Conservation (phyloP, 306 rosid species). For the Pyrus bretschneideri region DNA sequence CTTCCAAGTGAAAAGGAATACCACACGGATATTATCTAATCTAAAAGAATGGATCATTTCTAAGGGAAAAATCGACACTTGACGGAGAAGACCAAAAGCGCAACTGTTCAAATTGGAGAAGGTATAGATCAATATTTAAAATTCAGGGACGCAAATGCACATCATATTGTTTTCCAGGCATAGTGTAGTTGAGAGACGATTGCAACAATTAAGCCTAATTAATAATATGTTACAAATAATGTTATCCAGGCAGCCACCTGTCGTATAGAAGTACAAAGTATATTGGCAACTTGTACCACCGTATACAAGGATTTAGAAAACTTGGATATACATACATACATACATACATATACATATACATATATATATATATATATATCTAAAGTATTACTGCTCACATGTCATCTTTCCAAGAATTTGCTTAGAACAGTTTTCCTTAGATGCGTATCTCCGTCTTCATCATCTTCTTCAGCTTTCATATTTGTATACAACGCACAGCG, state of each 20-base stretch:
- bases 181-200: too few species aligned
- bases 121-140: too few species aligned
- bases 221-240: too few species aligned
- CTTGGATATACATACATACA: not conserved
- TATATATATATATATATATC: not conserved
- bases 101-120: too few species aligned
- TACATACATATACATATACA: not conserved
- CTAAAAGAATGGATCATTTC: too few species aligned
- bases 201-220: too few species aligned
- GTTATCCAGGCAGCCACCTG: not conserved
- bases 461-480: conserved; percentile 34
- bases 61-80: too few species aligned
- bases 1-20: too few species aligned
- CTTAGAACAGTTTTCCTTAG: conserved; percentile 51
- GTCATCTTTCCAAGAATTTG: conserved; percentile 61
- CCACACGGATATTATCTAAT: too few species aligned
- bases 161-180: too few species aligned
- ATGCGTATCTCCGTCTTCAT: conserved; percentile 42
- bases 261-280: not conserved
- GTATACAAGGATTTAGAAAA: not conserved
- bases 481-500: conserved; percentile 56
- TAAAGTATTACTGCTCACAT: not conserved
- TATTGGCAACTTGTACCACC: not conserved
- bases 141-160: too few species aligned
- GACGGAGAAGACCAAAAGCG: too few species aligned